Conservation (phyloP, 2,329 filamentous ascomycete species). For the Myriosclerotinia curreyana region DNA sequence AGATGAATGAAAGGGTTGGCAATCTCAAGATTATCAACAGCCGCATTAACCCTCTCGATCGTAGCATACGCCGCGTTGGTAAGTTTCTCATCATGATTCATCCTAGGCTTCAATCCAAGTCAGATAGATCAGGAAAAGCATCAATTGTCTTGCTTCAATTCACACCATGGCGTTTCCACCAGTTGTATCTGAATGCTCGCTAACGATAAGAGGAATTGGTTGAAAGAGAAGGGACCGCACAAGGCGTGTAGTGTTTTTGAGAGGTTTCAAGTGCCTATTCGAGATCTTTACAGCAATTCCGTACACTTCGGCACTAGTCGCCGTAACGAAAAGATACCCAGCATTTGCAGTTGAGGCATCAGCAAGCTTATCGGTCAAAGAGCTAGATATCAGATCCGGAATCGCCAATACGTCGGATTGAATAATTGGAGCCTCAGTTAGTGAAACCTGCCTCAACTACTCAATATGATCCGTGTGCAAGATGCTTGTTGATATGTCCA, state of each 20-base stretch:
- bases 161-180: not conserved
- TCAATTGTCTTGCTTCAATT: not conserved
- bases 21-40: not conserved
- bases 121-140: not conserved
- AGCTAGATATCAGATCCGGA: conserved; percentile 13
- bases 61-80: conserved; percentile 7
- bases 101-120: conserved; percentile 4
- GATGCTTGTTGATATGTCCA: not conserved
- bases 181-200: not conserved
- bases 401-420: conserved; percentile 3
- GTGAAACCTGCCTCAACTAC: not conserved
- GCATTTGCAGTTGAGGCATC: not conserved
- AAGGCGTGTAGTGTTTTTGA: not conserved
- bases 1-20: conserved; percentile 18
- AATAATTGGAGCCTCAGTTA: not conserved
- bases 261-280: not conserved
- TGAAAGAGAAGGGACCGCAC: not conserved
- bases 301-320: not conserved
- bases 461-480: not conserved
- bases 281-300: not conserved
- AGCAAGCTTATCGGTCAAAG: not conserved
- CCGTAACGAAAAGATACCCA: not conserved
- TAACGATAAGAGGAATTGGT: not conserved
- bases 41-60: conserved; percentile 2
- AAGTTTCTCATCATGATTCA: conserved; percentile 12